Percentiles rank a stretch among this genome's conserved stretches.
Evolutionary conservation across 2,329 filamentous ascomycete genomes (phyloP).

Genomic region (Chlorencoelia australis): DNA sequence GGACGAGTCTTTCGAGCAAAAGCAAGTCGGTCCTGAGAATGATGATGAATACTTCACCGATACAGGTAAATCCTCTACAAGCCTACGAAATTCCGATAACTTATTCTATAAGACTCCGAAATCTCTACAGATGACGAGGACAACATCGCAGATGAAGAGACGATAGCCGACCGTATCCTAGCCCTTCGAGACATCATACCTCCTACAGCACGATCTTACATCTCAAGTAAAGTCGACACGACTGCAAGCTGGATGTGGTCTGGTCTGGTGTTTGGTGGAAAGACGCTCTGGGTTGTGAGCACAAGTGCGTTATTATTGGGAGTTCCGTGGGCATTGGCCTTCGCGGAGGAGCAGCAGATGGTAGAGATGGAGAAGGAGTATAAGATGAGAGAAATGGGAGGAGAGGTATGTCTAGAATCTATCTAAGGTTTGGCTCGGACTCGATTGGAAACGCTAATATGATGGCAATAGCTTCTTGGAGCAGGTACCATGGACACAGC

Average conservation of each 20-base stretch:
- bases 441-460: conserved; percentile 8
- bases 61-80: conserved; percentile 52
- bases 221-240: conserved; percentile 48
- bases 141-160: conserved; percentile 45
- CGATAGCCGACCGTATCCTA: conserved; percentile 56
- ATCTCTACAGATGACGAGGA: conserved; percentile 73
- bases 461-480: conserved; percentile 16
- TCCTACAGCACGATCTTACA: conserved; percentile 58
- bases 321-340: conserved; percentile 87
- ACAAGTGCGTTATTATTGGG: conserved; percentile 83
- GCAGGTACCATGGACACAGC: conserved; percentile 15
- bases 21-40: conserved; percentile 55
- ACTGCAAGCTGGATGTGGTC: conserved; percentile 48
- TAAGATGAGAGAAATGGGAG: conserved; percentile 86
- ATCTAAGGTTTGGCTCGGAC: neutral
- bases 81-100: conserved; percentile 5
- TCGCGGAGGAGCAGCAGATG: conserved; percentile 92
- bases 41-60: conserved; percentile 84
- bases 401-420: conserved; percentile 45
- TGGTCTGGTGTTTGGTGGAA: conserved; percentile 64
- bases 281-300: conserved; percentile 82
- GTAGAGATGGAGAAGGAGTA: conserved; percentile 97
- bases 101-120: conserved; percentile 53
- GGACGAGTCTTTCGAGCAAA: conserved; percentile 82
- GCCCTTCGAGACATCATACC: conserved; percentile 70